Conservation (phyloP, 1,284 basidiomycete species). For the Sporisorium exsertum region DNA sequence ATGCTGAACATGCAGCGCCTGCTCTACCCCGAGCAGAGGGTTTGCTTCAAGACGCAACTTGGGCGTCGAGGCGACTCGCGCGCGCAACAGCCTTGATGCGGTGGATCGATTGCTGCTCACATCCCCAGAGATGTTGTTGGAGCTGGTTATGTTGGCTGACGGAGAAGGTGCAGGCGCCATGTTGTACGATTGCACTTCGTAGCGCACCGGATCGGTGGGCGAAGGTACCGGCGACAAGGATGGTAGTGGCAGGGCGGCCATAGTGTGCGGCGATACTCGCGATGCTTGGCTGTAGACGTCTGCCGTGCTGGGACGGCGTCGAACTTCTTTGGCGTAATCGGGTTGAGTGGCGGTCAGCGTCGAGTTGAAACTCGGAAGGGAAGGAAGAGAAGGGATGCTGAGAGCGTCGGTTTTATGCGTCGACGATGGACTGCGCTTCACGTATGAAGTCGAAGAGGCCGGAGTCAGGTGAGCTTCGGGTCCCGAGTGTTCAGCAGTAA, state of each 20-base stretch:
- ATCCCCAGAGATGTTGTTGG: not conserved
- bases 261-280: slow-evolving; percentile 14
- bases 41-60: slow-evolving; percentile 35
- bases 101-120: slow-evolving; percentile 1
- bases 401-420: slow-evolving; percentile 16
- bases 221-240: slow-evolving; percentile 2
- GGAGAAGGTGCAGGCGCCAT: slow-evolving; percentile 5
- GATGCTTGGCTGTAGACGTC: slow-evolving; percentile 38
- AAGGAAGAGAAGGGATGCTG: slow-evolving; percentile 33
- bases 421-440: not conserved
- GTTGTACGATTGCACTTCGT: slow-evolving; percentile 30
- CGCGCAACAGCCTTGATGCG: slow-evolving; percentile 25
- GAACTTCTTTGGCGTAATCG: slow-evolving; percentile 2
- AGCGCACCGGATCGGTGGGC: slow-evolving; percentile 14
- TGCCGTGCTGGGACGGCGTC: slow-evolving; percentile 43
- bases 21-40: slow-evolving; percentile 14
- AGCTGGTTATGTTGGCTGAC: not conserved
- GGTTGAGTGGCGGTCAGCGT: slow-evolving; percentile 20
- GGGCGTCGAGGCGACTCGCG: slow-evolving; percentile 42
- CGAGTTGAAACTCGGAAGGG: slow-evolving; percentile 36
- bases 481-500: not conserved
- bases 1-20: slow-evolving; percentile 16
- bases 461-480: not conserved
- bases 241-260: slow-evolving; percentile 4
- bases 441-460: not conserved